Evolutionary conservation across 305 asterid species (phyloP).

Genomic region (Lippia alba): DNA sequence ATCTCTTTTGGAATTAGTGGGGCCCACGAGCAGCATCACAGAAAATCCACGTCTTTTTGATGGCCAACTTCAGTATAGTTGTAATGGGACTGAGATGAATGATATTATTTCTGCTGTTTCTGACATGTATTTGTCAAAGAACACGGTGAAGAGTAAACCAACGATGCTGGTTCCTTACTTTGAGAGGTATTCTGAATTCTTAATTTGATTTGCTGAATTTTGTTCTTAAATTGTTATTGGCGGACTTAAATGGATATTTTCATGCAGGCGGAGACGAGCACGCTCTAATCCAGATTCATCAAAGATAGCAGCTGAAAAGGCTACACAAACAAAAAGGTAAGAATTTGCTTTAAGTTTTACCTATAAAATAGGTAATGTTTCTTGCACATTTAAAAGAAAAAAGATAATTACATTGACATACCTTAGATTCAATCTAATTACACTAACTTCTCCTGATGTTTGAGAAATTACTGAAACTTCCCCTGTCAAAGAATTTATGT

Average conservation of each 20-base stretch:
- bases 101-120: conserved; percentile 49
- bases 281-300: conserved; percentile 31
- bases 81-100: conserved; percentile 39
- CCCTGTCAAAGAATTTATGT: too few species aligned
- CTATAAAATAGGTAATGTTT: too few species aligned
- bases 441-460: too few species aligned
- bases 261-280: conserved; percentile 42
- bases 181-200: conserved; percentile 50
- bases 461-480: too few species aligned
- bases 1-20: conserved; percentile 38
- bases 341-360: too few species aligned
- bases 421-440: too few species aligned
- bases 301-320: conserved; percentile 42
- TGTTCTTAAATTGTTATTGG: neutral
- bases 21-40: conserved; percentile 32
- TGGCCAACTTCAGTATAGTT: conserved; percentile 36
- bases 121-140: conserved; percentile 43
- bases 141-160: conserved; percentile 46
- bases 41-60: conserved; percentile 35
- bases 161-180: conserved; percentile 73
- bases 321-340: conserved; percentile 48
- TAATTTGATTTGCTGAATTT: neutral
- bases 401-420: too few species aligned
- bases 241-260: neutral
- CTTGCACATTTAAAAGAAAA: too few species aligned